Base-by-base conservation (phyloP, 192 early-diverging fungal species). In the Coemansia sp. region DNA sequence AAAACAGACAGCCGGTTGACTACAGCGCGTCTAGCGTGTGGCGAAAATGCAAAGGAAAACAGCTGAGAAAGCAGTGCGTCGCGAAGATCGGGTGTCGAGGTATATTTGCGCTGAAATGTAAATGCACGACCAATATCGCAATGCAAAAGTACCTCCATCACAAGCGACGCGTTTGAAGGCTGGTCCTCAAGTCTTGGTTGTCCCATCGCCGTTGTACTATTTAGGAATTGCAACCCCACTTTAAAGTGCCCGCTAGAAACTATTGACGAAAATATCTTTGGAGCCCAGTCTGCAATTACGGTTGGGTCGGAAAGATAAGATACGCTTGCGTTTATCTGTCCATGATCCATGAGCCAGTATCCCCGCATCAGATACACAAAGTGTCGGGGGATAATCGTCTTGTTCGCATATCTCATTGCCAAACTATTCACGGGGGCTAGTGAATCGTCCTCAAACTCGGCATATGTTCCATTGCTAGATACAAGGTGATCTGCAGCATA, bases 341-440 rank as follows among this genome's bases (percentile, higher is more conserved):
- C 74, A n/a, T 84, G 82, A 59, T 84, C 82, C 68, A 84, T 64
- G 68, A 79, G 62, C 82, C 82, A 84, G 62, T 80, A 84, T 18
- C 78, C 82, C 9, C 73, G 72, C 58, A 80, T 70, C 51, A 80
- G 59, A 43, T 68, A 72, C 66, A 64, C 71, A 65, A 80, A 80
- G 49, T 83, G 76, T 41, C 69, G 68, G 5, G 80, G 80, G 22
- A 83, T 68, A 52, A 62, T 69, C 54, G 41, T 68, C 2, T 71
- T 66, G 21, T 47, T 19, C 18, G 66, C 72, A 39, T 83, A 83
- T 40, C 37, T 66, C 12, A 41, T 49, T 4, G 74, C 79, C 40
- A 40, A 16, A 26, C 4, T 48, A 61, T 61, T 68, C 12, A 5
- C 41, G 1, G 56, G 40, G 4, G 72, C 22, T 12, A 54, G 21